A percentile compares a stretch with the other conserved stretches of the same genome.
These are phyloP conservation scores for Curvularia lunata DNA, from an alignment of 2,329 filamentous ascomycete genomes.

Conservation along the genomic window DNA sequence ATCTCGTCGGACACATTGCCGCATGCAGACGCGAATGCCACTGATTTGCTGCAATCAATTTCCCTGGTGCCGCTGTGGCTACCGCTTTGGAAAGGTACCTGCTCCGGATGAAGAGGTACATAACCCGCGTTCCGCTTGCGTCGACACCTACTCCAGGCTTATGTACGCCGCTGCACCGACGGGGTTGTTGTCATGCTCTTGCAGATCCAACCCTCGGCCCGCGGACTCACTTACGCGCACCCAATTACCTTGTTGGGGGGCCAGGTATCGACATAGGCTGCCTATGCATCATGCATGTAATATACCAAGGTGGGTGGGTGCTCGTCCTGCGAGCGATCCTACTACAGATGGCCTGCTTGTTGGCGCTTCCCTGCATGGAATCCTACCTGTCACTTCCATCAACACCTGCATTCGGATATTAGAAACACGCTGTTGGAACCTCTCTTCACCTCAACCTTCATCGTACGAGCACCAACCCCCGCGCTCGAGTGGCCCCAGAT, in stretches of 20 bases:
- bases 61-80: constrained; percentile 34
- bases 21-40: constrained; percentile 25
- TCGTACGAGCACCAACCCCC: not conserved
- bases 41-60: constrained; percentile 40
- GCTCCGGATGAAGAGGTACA: constrained; percentile 45
- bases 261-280: constrained; percentile 28
- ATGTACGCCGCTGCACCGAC: constrained; percentile 36
- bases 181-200: constrained; percentile 44
- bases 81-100: constrained; percentile 38
- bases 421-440: constrained; percentile 6
- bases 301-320: constrained; percentile 32
- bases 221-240: constrained; percentile 42
- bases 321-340: constrained; percentile 41
- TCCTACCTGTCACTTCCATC: constrained; percentile 10
- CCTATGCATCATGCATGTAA: constrained; percentile 38
- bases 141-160: constrained; percentile 35
- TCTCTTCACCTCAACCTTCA: not conserved
- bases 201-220: constrained; percentile 47
- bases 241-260: constrained; percentile 26
- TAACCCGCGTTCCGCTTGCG: constrained; percentile 40
- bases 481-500: not conserved
- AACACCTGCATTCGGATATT: constrained; percentile 17
- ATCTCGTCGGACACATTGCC: constrained; percentile 36
- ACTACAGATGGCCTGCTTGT: constrained; percentile 22
- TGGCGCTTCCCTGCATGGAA: constrained; percentile 32